Conservation (phyloP, 1,139 yeast genomes). For the Meyerozyma guilliermondii region DNA sequence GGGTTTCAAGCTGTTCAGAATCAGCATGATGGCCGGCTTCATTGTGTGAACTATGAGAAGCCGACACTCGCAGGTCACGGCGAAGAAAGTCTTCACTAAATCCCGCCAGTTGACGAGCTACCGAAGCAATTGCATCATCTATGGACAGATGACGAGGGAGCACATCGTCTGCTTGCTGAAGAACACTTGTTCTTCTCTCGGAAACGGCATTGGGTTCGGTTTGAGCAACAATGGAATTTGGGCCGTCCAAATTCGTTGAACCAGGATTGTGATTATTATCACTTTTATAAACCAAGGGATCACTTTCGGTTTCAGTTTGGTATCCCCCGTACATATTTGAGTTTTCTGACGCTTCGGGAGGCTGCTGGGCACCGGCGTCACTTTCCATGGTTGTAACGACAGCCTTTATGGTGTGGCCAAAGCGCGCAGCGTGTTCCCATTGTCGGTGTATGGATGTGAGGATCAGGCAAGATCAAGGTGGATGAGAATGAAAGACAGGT, state of each 20-base stretch:
- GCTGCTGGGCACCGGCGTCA: background rate
- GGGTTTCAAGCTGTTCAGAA: too few species aligned
- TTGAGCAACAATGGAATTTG: background rate
- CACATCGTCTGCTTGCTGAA: background rate
- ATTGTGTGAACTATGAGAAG: background rate
- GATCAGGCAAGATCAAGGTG: background rate
- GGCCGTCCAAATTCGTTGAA: background rate
- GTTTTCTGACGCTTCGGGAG: background rate
- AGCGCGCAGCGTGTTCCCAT: background rate
- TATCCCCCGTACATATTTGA: background rate
- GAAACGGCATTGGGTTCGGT: conserved; percentile 1
- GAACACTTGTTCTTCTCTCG: conserved; percentile 2
- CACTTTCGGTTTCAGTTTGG: background rate
- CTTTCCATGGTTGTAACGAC: background rate
- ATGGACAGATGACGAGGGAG: background rate
- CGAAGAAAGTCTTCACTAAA: background rate
- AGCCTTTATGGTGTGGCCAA: background rate
- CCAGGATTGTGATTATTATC: background rate
- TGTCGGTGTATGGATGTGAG: background rate
- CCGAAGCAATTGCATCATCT: background rate
- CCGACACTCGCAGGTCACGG: background rate
- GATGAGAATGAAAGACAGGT: background rate
- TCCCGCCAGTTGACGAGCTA: background rate
- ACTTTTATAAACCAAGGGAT: background rate
- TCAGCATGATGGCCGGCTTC: too few species aligned